These are phyloP conservation scores for Pseudovirgaria hyperparasitica DNA, from an alignment of 2,329 filamentous ascomycete species.

Conservation along the genomic window DNA sequence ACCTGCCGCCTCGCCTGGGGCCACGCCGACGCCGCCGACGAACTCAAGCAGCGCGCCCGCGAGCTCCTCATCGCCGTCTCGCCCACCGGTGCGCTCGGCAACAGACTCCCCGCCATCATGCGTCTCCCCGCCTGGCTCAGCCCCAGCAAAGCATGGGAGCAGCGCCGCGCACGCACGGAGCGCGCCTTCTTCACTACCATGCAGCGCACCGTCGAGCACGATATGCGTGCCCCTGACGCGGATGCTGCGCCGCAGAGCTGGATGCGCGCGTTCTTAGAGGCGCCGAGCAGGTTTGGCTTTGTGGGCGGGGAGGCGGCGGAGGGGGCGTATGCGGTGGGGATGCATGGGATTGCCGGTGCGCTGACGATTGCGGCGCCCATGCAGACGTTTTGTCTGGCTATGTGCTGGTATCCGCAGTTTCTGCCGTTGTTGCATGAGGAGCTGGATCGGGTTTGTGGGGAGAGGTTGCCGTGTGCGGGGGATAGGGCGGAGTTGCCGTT, in stretches of 20 bases:
- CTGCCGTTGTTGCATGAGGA: constrained; percentile 28
- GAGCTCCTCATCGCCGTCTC: constrained; percentile 34
- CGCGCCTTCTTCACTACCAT: constrained; percentile 31
- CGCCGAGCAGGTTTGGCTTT: constrained; percentile 27
- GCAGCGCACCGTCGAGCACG: constrained; percentile 27
- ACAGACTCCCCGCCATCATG: constrained; percentile 34
- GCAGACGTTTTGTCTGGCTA: constrained; percentile 34
- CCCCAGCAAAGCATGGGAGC: constrained; percentile 32
- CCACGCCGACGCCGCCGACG: constrained; percentile 29
- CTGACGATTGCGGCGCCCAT: constrained; percentile 34
- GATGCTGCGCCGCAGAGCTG: constrained; percentile 25
- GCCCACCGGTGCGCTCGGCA: constrained; percentile 31
- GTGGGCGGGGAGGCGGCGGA: constrained; percentile 26
- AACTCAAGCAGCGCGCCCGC: constrained; percentile 33
- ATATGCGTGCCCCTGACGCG: constrained; percentile 16
- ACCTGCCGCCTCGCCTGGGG: constrained; percentile 36
- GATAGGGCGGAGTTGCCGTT: constrained; percentile 27
- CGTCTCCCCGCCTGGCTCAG: constrained; percentile 29
- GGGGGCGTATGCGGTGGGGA: constrained; percentile 33
- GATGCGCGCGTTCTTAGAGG: constrained; percentile 31
- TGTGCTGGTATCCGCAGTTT: constrained; percentile 32
- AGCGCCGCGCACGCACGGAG: constrained; percentile 29
- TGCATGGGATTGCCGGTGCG: constrained; percentile 35
- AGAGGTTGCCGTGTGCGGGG: constrained; percentile 21
- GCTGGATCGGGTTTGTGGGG: constrained; percentile 26